phyloP scores from a whole-genome alignment of 495 filamentous ascomycete species.

The Pyrenopolyporus hunteri region DNA sequence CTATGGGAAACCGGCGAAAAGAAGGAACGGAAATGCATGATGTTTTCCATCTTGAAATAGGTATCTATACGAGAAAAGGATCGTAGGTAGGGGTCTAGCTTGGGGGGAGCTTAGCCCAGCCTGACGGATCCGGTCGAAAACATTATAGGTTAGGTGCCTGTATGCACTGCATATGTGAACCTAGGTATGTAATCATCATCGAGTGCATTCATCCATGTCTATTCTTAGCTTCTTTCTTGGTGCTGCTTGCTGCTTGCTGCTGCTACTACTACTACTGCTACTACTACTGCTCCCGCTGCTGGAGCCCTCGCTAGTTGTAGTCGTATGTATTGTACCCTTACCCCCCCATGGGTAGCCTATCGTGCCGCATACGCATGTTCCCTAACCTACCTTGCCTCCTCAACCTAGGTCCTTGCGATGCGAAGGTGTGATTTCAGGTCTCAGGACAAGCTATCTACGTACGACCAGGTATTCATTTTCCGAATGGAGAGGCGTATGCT shows the following conservation, averaged over 20 bases:
- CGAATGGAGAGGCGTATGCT: conserved; percentile 27
- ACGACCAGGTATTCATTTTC: conserved; percentile 17
- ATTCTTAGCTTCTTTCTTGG: conserved; percentile 7
- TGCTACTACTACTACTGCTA: too few relatives aligned
- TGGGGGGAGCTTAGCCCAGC: conserved; percentile 23
- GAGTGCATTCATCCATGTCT: background rate
- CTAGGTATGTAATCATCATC: background rate
- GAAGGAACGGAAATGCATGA: conserved; percentile 22
- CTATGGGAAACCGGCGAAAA: conserved; percentile 30
- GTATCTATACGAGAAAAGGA: conserved; percentile 30
- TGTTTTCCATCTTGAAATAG: conserved; percentile 14
- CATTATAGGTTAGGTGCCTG: conserved; percentile 1
- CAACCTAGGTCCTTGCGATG: conserved; percentile 8
- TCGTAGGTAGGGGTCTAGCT: conserved; percentile 23
- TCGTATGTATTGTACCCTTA: too few relatives aligned
- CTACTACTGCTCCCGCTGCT: too few relatives aligned
- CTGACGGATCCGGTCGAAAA: conserved; percentile 19
- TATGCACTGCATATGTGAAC: background rate
- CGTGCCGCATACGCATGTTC: conserved; percentile 13
- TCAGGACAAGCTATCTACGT: conserved; percentile 13
- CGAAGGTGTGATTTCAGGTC: conserved; percentile 22
- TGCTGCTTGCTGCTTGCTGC: too few relatives aligned
- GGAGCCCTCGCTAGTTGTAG: background rate
- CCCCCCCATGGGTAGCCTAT: too few relatives aligned
- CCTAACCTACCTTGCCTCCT: background rate